Evolutionary conservation across 331 rosid genomes (phyloP), one percentile per base, ranked within the genome.

Genomic region (Ulmus americana): DNA sequence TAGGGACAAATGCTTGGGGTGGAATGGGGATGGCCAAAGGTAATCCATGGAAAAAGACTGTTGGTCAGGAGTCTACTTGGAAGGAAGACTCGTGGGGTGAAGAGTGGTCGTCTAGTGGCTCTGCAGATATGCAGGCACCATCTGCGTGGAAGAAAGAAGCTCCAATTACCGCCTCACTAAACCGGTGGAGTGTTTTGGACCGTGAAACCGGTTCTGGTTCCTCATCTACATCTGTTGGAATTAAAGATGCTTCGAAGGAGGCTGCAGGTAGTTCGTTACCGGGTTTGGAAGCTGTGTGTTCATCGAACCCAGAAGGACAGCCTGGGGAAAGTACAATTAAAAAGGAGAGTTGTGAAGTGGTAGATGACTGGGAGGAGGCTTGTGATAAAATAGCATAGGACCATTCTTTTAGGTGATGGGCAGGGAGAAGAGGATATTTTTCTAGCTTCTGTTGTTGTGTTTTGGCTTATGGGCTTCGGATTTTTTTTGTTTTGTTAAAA

Each of bases 301-400:
- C 81, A 4, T 45, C 69, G 59, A 75, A 38, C 61, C 51, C 70
- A 47, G 63, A 2, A 16, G 71, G 60, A 42, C 77, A 55, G 74
- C 82, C 10, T 45, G 76, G 59, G 35, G 76, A 61, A 52, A 68
- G 41, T 48, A 8, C 18, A 3, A 62, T 63, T 50, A 79, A 44
- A 65, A 51, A 71, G 39, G 84, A 85, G 55, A 73, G 9, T 65
- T 81, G 84, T 69, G 95, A 86, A 74, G 91, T 75, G 67, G 91
- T 77, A 18, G 95, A 90, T 67, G 95, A 84, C 72, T 90, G 95
- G 96, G 96, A 90, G 84, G 77, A 86, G 71, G 91, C 95, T 64
- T 86, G 63, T 68, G 91, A 86, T 61, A 74, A 67, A 6, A 76
- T 61, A 11, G 48, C 44, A 22, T 56, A 22, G 35, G 58, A 50